Conservation (phyloP, 805 yeast species). For the Ogataea trehaloabstinens region DNA sequence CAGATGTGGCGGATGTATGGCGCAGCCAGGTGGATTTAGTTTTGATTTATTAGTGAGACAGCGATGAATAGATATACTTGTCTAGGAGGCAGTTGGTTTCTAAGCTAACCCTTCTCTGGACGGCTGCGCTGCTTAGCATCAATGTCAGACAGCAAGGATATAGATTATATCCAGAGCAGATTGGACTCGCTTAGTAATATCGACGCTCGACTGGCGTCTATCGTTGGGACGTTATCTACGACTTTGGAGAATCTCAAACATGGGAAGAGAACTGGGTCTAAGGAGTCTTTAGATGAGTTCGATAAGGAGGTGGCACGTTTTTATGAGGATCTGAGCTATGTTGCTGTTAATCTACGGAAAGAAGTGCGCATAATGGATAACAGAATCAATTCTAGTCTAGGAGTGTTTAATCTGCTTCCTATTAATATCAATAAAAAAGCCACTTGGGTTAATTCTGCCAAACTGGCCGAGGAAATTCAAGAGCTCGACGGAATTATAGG, state of each 20-base stretch:
- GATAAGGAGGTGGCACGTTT: constrained; percentile 44
- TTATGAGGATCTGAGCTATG: constrained; percentile 52
- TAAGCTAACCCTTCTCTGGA: too few relatives aligned
- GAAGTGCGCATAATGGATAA: constrained; percentile 68
- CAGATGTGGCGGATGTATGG: too few relatives aligned
- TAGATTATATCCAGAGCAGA: constrained; percentile 44
- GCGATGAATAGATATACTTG: too few relatives aligned
- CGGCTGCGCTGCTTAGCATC: too few relatives aligned
- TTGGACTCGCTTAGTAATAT: constrained; percentile 51
- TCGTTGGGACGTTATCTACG: constrained; percentile 48
- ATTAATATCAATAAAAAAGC: constrained; percentile 69
- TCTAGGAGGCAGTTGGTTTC: too few relatives aligned
- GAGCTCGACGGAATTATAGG: constrained; percentile 31
- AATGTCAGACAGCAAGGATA: constrained; percentile 12
- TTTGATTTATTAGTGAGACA: too few relatives aligned
- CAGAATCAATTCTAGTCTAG: constrained; percentile 41
- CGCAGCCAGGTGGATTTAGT: too few relatives aligned
- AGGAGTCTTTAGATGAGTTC: constrained; percentile 37
- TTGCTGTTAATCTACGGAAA: constrained; percentile 58
- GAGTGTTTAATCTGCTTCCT: constrained; percentile 51
- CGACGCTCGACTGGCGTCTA: constrained; percentile 49
- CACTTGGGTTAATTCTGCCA: constrained; percentile 59
- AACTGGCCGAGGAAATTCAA: constrained; percentile 48
- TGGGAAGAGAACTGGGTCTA: constrained; percentile 27
- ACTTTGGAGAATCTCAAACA: constrained; percentile 41